Evolutionary conservation across 106 monocot species (phyloP), one percentile per base, ranked within the genome.

Genomic region (Dendrobium nobile): DNA sequence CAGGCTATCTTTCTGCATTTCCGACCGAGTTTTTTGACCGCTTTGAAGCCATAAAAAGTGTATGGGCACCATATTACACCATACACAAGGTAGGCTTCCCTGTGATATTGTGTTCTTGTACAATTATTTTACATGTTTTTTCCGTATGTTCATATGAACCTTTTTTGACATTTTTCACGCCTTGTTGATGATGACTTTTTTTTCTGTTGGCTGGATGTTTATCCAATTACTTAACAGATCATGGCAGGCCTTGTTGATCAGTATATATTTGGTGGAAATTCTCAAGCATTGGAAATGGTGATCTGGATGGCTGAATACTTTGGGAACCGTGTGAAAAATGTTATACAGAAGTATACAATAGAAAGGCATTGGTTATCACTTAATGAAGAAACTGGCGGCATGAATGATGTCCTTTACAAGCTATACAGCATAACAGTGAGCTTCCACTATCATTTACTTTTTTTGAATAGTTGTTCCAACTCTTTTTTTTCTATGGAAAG

Each of bases 61-160:
- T 95, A 67, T 99, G 98, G 98, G 98, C 98, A 37, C 98, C 98
- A 28, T 99, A 99, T 87, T 99, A 99, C 88, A 99, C 98, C 33
- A 99, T 99, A 55, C 98, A 99, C 86, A 99, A 95, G 95, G 98
- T 99, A 87, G 19, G 26, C 3, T 4, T 3, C 37, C 26, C 24
- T 7, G 15, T 8, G 26, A 31, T 70, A 70, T 68, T 68, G 68
- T 19, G 13, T 33, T 27, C 41, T 13, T 54, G 1, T 15, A 7
- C 33, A 17, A n/a, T 17, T 83, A n/a, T 20, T 42, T 51, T 33
- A 27, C 41, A 61, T n/a, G 61, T 22, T 61, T 9, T n/a, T 19
- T 61, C 7, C 5, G 22, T 61, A n/a, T 4, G 61, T 61, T 22
- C 10, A 16, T 61, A 22, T 61, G 22, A 61, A 61, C 20, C 44